Evolutionary conservation across 495 filamentous ascomycete genomes (phyloP), one percentile per base, ranked within the genome.

Genomic region (Talaromyces thailandensis): DNA sequence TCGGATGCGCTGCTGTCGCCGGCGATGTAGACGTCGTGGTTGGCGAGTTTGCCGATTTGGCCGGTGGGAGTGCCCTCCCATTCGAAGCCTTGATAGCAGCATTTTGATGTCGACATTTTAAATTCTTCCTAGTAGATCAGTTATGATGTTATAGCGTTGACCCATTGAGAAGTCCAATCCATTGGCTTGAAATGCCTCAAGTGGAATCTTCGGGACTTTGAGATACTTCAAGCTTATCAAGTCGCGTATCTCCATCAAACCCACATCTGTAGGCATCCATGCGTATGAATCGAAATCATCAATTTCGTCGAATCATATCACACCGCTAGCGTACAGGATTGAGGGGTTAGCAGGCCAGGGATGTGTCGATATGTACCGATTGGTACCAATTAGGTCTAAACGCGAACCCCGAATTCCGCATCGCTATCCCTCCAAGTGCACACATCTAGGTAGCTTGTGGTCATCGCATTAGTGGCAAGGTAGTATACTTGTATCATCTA

Each of bases 1-100:
- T 76, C 65, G 21, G 64, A 59, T 21, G 43, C 43, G 43, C n/a
- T 48, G 57, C 75, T 75, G 40, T 62, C 24, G 12, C 73, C 73
- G 1, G 79, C 70, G 45, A 82, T 65, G 66, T 84, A 84, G 60
- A 64, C 50, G 14, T 76, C 29, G 63, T 72, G 71, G 61, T 56
- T 63, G 2, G 66, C 69, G 21, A 83, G 67, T 31, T 69, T 78
- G 29, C 62, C 58, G 32, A 68, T 68, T 55, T 63, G 73, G 6
- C 81, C 81, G 0, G 52, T 66, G 21, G 81, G 80, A 6, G 70
- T 71, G 48, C 77, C 81, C 45, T 73, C 62, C 82, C 82, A 85
- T 25, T 70, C 29, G 66, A 80, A 82, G 60, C 74, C 70, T 57
- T 63, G 63, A 0, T 67, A 21, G 53, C 71, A 73, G 63, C 69